These are phyloP conservation scores for Aspergillus asperescens DNA, from an alignment of 495 filamentous ascomycete genomes.

Conservation along the genomic window DNA sequence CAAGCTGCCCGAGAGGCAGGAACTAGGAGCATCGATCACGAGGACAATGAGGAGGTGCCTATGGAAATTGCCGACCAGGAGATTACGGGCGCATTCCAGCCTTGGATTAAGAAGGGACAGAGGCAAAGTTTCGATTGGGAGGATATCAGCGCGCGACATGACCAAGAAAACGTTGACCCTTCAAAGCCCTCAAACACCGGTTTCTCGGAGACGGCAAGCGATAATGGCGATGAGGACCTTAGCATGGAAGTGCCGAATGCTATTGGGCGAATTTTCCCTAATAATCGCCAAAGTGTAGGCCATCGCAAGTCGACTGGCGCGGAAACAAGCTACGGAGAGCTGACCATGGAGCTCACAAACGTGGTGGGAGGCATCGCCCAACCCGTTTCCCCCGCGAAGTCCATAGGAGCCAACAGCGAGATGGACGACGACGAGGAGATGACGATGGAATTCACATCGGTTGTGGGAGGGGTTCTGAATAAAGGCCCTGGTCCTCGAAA, in stretches of 20 bases:
- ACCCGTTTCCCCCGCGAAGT: constrained; percentile 31
- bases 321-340: constrained; percentile 48
- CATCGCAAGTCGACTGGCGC: constrained; percentile 37
- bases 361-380: constrained; percentile 61
- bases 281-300: constrained; percentile 27
- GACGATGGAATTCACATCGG: constrained; percentile 78
- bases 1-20: constrained; percentile 70
- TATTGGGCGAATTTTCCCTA: constrained; percentile 73
- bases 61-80: constrained; percentile 77
- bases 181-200: constrained; percentile 29
- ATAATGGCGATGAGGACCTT: constrained; percentile 56
- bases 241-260: constrained; percentile 83
- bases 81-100: constrained; percentile 68
- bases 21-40: constrained; percentile 55
- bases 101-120: constrained; percentile 55
- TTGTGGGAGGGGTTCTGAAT: constrained; percentile 59
- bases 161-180: constrained; percentile 59
- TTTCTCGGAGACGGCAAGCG: constrained; percentile 22
- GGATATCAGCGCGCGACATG: constrained; percentile 46
- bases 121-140: constrained; percentile 44
- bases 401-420: constrained; percentile 31
- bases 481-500: constrained; percentile 22
- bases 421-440: constrained; percentile 62
- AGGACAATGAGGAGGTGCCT: constrained; percentile 56
- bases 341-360: constrained; percentile 75